A percentile compares a stretch with the other conserved stretches of the same genome.
Conservation (phyloP, 83 land plant genomes). For the Thuja plicata region DNA sequence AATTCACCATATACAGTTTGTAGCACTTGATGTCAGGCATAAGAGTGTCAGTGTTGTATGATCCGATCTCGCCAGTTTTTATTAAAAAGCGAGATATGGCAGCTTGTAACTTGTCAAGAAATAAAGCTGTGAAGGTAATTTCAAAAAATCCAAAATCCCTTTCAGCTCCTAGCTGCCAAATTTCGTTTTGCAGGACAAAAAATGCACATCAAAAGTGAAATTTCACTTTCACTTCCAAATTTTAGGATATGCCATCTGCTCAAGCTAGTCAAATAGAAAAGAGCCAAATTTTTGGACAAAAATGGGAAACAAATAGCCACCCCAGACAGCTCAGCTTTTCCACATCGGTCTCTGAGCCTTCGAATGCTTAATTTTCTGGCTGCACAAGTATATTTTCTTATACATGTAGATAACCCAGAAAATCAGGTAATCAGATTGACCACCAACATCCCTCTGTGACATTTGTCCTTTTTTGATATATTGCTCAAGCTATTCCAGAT, state of each 20-base stretch:
- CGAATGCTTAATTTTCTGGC: neutral
- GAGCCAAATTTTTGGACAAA: neutral
- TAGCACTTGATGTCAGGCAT: neutral
- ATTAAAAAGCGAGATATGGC: neutral
- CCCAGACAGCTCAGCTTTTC: neutral
- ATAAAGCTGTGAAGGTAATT: neutral
- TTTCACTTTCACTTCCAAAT: neutral
- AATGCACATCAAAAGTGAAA: conserved; percentile 9
- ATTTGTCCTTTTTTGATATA: neutral
- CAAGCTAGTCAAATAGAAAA: neutral
- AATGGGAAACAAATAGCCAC: conserved; percentile 1
- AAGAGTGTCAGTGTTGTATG: neutral
- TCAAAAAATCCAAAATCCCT: neutral
- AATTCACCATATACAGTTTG: neutral
- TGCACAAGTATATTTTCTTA: neutral
- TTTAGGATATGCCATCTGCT: neutral
- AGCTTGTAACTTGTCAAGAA: conserved; percentile 2
- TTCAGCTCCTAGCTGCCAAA: neutral
- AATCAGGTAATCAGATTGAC: neutral
- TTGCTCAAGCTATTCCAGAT: neutral
- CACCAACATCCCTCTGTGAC: neutral
- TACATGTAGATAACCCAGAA: conserved; percentile 1
- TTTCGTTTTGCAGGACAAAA: conserved; percentile 5
- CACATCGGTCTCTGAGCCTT: neutral
- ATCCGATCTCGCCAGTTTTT: neutral